Evolutionary conservation across 2,329 filamentous ascomycete species (phyloP), one percentile per base, ranked within the genome.

Genomic region (Epichloe uncinata): DNA sequence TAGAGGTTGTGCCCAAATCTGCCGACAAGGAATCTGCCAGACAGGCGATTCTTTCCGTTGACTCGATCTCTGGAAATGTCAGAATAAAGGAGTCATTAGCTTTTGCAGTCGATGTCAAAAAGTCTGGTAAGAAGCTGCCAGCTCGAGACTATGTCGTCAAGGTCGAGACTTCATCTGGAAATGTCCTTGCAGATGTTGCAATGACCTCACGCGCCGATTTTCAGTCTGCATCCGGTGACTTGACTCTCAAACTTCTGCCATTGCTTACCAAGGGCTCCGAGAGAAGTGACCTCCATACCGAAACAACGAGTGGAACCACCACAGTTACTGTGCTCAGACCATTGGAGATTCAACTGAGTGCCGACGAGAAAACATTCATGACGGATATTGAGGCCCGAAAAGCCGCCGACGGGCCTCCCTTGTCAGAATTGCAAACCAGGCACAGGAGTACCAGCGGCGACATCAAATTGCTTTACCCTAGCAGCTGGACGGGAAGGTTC

Each of bases 401-500:
- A 34, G 55, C 55, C 26, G 43, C 48, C 34, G 48, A 54, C 41
- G 55, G 59, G 20, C 56, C 58, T 13, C 54, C 57, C 26, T 51
- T 73, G 58, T 56, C 61, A 45, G 58, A 61, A 33, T 60, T 79
- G 4, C 55, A 61, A 36, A 67, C 69, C 3, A 54, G 56, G 6
- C 74, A 79, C 61, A 61, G 52, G 20, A 69, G 70, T 40, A 67
- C 73, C 9, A 73, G 71, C 49, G 74, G 73, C 6, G 45, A 57
- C 34, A 55, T 77, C 45, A 57, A 56, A 13, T 61, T 78, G 20
- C 53, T 47, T 15, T 78, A 76, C 54, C 75, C 77, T 0, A 57
- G 56, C 20, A 62, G 67, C 2, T 79, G 76, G 77, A 69, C 72
- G 54, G 77, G 77, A 13, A 54, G 55, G 18, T 60, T 78, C 35